Percentiles rank a stretch among this genome's conserved stretches.
Evolutionary conservation across 768 basidiomycete genomes (phyloP).

Genomic region (Tulasnella sp.): DNA sequence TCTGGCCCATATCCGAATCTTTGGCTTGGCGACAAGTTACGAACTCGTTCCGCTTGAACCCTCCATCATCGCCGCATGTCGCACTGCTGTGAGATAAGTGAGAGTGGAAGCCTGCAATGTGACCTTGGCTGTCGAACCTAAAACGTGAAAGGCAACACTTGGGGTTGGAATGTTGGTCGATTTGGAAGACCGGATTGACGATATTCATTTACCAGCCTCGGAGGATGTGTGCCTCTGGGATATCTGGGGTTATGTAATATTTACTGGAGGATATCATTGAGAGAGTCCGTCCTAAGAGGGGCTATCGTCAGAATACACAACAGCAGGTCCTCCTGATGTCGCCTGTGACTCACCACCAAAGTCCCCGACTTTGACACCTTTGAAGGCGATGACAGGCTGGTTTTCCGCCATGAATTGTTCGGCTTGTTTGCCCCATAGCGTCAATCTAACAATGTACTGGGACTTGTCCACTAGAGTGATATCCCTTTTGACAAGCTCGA

Average conservation of each 20-base stretch:
- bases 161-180: background rate
- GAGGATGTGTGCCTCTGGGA: conserved; percentile 71
- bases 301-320: conserved; percentile 10
- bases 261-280: too few species aligned
- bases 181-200: too few species aligned
- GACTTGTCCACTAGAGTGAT: conserved; percentile 79
- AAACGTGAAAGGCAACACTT: background rate
- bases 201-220: conserved; percentile 59
- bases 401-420: conserved; percentile 55
- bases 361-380: conserved; percentile 86
- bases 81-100: conserved; percentile 36
- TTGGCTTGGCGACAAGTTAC: conserved; percentile 69
- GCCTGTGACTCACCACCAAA: conserved; percentile 51
- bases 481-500: conserved; percentile 78
- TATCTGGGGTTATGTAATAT: conserved; percentile 86
- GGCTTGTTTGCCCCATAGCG: conserved; percentile 93
- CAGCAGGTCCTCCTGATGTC: too few species aligned
- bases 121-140: conserved; percentile 61
- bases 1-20: conserved; percentile 58
- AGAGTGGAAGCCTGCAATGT: conserved; percentile 53
- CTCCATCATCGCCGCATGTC: conserved; percentile 28
- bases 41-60: conserved; percentile 62
- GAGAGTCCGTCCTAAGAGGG: conserved; percentile 55
- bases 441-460: conserved; percentile 65
- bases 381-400: conserved; percentile 78